Evolutionary conservation across 805 yeast species (phyloP).

Genomic region (Nakazawaea populi): DNA sequence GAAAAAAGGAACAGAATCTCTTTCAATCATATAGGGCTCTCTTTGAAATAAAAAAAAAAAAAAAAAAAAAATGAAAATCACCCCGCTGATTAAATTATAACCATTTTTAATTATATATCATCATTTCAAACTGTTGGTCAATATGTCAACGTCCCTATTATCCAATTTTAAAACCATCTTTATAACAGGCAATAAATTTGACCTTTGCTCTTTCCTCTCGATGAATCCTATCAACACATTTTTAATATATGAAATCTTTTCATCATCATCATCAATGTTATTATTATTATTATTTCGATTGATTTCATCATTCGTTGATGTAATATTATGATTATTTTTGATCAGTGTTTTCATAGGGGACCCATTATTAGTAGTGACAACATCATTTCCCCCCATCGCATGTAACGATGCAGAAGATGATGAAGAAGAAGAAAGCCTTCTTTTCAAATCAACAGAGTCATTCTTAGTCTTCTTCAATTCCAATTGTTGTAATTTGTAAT

Average conservation of each 20-base stretch:
- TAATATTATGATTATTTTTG: constrained; percentile 13
- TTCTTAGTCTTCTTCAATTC: constrained; percentile 28
- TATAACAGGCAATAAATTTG: constrained; percentile 78
- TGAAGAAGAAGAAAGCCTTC: neutral
- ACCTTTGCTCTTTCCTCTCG: constrained; percentile 90
- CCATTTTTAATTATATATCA: too few relatives aligned
- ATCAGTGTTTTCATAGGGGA: neutral
- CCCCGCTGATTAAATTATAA: too few relatives aligned
- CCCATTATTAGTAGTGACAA: too few relatives aligned
- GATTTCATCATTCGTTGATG: neutral
- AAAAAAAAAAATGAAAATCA: too few relatives aligned
- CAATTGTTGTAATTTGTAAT: constrained; percentile 61
- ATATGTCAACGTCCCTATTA: constrained; percentile 52
- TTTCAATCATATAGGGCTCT: too few relatives aligned
- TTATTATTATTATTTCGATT: neutral
- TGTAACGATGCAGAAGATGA: neutral
- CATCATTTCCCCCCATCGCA: too few relatives aligned
- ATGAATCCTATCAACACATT: constrained; percentile 88
- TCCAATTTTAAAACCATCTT: constrained; percentile 66
- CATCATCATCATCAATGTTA: constrained; percentile 23
- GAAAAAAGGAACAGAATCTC: too few relatives aligned
- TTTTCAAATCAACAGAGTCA: constrained; percentile 13
- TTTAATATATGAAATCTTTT: constrained; percentile 71
- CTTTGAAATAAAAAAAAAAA: too few relatives aligned
- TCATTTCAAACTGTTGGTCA: constrained; percentile 4